A percentile compares a stretch with the other conserved stretches of the same genome.
Evolutionary conservation across 768 basidiomycete genomes (phyloP).

Genomic region (Tylopilus felleus): DNA sequence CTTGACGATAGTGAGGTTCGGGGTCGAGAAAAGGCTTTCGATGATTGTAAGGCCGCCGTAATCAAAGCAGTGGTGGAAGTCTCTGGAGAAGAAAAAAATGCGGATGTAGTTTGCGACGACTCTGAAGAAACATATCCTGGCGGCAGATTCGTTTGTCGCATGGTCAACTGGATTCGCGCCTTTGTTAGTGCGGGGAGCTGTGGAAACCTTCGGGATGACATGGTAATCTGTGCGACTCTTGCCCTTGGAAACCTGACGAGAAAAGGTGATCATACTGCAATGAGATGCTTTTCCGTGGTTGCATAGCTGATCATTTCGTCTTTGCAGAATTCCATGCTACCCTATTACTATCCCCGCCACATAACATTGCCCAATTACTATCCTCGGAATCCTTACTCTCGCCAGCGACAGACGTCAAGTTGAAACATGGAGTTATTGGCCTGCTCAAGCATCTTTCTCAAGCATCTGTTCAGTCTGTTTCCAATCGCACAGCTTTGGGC

Average conservation of each 20-base stretch:
- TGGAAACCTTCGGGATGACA: slow-evolving; percentile 56
- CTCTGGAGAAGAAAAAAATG: slow-evolving; percentile 76
- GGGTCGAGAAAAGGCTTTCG: slow-evolving; percentile 67
- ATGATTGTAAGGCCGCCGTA: slow-evolving; percentile 80
- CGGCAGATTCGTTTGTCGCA: slow-evolving; percentile 66
- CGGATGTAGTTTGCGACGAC: slow-evolving; percentile 74
- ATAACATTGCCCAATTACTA: slow-evolving; percentile 60
- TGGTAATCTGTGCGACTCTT: slow-evolving; percentile 79
- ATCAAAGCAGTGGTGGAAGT: slow-evolving; percentile 86
- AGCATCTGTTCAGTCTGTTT: slow-evolving; percentile 51
- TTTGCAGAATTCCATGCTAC: slow-evolving; percentile 53
- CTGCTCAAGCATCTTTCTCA: slow-evolving; percentile 85
- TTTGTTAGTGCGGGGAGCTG: slow-evolving; percentile 42
- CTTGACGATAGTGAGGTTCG: slow-evolving; percentile 45
- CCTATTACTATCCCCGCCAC: slow-evolving; percentile 61
- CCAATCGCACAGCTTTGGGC: slow-evolving; percentile 58
- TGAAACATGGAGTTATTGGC: slow-evolving; percentile 87
- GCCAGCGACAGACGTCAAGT: slow-evolving; percentile 62
- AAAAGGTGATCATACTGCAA: slow-evolving; percentile 48
- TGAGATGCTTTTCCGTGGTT: background rate
- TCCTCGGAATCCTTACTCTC: slow-evolving; percentile 55
- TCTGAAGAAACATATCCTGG: slow-evolving; percentile 53
- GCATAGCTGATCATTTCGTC: slow-evolving; percentile 6
- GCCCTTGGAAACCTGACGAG: slow-evolving; percentile 79
- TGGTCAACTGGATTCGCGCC: slow-evolving; percentile 72